Base-by-base conservation (phyloP, 2,329 filamentous ascomycete species). In the Pleurostoma richardsiae region DNA sequence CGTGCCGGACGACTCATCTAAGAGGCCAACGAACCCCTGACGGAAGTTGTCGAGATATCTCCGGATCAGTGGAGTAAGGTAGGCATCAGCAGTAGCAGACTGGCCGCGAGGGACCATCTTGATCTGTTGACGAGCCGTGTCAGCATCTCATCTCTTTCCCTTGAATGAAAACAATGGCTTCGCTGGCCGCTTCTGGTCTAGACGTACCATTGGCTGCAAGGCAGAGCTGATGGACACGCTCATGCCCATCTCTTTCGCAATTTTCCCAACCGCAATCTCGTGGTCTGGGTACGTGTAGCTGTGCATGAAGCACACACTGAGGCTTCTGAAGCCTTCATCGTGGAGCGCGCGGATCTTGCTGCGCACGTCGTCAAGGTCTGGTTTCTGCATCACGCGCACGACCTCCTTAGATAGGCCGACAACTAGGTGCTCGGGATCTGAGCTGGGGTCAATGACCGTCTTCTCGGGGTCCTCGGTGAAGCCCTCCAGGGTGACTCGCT, bases 401-500 rank as follows among this genome's bases (percentile, higher is more conserved):
- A 82, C 75, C 63, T 90, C 85, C 1, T 83, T 82, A 0, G 83
- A 83, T 8, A 88, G 67, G 3, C 85, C 86, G 30, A 73, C 73
- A 4, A 88, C 78, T 2, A 85, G 60, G n/a, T 77, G 67, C 1
- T 40, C 38, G 10, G 33, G 33, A 36, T 36, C 33, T 36, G 33
- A 36, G 33, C 33, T 31, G 4, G 70, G 67, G 26, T 76, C 60
- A 2, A 79, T 83, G 26, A 68, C 56, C 30, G 68, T 65, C 43
- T 78, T 67, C 39, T 77, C 70, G 0, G 85, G 85, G 48, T 89
- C 83, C 58, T 89, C 85, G 0, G 83, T 81, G 52, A 86, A 88
- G 52, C 87, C 83, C 53, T 89, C 85, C 42, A 90, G 66, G 0
- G 85, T 88, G 4, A 90, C 82, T 31, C 86, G 72, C 67, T 90